These are phyloP conservation scores for Xerocomellus amylosporus DNA, from an alignment of 768 basidiomycete species.

Conservation along the genomic window DNA sequence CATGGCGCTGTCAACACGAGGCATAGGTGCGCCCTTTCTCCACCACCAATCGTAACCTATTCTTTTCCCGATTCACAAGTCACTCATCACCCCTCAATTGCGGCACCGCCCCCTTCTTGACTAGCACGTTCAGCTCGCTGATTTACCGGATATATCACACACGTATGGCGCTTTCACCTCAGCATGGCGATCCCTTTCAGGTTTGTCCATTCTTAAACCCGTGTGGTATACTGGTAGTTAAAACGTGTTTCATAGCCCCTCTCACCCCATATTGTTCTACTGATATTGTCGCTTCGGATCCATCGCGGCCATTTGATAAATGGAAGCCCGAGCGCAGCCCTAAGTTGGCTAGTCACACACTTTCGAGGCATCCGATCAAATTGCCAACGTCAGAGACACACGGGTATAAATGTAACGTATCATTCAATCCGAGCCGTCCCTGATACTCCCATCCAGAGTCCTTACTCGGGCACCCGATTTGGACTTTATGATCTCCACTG, in stretches of 20 bases:
- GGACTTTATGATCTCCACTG: conserved; percentile 32
- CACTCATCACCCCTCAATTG: conserved; percentile 12
- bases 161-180: conserved; percentile 13
- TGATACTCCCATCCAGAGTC: conserved; percentile 27
- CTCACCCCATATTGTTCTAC: conserved; percentile 23
- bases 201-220: conserved; percentile 26
- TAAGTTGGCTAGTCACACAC: conserved; percentile 22
- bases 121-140: conserved; percentile 18
- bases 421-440: conserved; percentile 22
- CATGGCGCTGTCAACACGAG: conserved; percentile 35
- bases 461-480: conserved; percentile 21
- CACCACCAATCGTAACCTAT: conserved; percentile 19
- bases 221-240: conserved; percentile 15
- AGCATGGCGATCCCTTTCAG: conserved; percentile 22
- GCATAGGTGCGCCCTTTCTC: conserved; percentile 29
- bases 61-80: conserved; percentile 20
- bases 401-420: conserved; percentile 31
- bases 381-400: conserved; percentile 30
- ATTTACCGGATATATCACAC: conserved; percentile 35
- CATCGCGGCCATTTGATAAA: conserved; percentile 35
- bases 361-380: conserved; percentile 33
- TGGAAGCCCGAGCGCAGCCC: conserved; percentile 32
- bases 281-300: conserved; percentile 21
- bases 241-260: conserved; percentile 35
- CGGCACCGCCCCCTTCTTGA: conserved; percentile 26